Evolutionary conservation across 2,329 filamentous ascomycete species (phyloP), one percentile per base, ranked within the genome.

Genomic region (Lasiodiplodia sp.): DNA sequence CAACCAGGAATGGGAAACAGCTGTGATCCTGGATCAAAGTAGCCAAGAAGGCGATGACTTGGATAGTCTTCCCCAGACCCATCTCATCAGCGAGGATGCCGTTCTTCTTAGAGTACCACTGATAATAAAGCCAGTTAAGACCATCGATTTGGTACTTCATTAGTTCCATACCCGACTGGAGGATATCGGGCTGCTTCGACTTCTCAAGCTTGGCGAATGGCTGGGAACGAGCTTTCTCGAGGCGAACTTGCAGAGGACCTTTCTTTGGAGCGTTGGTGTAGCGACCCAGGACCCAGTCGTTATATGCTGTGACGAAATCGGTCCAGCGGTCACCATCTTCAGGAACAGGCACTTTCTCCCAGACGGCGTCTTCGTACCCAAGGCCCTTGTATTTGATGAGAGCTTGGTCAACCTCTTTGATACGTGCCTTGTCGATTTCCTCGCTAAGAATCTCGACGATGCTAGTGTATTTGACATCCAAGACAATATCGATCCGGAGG

Each of bases 51-150:
- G 90, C 88, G 70, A 98, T 92, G 65, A 97, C 90, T 77, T 99
- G 96, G 38, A 99, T 93, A 0, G 96, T 99, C 83, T 99, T 99
- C 38, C 96, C 96, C 2, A 99, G 87, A 51, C 96, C 96, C 96
- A 99, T 99, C 77, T 99, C 96, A 76, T 99, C 96, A 0, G 96
- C 96, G 7, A 98, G 87, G 69, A 98, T 95, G 34, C 94, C 92
- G 75, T 96, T 98, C 75, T 92, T 90, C 72, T 90, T 86, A 63
- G 87, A 85, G 74, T 94, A 92, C 84, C 93, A 98, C 76, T 96
- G 96, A 78, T 92, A 94, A 69, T 97, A 90, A 2, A 99, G 87
- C 94, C 96, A 99, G 75, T 98, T 97, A 64, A 97, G 84, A 23
- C 96, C 96, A 69, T 97, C 92, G 55, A 96, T 82, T 77, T 99